Conservation (phyloP, 257 asterid genomes). For the Leonotis leonurus region DNA sequence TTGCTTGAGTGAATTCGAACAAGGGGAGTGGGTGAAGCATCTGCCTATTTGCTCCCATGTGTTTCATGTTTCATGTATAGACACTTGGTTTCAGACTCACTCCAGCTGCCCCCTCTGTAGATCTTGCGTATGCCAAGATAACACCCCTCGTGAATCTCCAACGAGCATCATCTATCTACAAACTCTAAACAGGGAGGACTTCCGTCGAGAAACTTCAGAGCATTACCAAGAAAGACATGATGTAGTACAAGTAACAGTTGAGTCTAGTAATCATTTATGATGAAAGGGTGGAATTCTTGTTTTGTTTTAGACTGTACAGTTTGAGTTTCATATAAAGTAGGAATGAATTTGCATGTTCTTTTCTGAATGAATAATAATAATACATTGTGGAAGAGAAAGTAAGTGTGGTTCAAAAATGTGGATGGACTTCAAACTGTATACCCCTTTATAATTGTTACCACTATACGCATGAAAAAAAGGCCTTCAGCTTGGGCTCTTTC, state of each 20-base stretch:
- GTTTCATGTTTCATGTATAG: slow-evolving; percentile 67
- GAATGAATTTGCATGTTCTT: too few species aligned
- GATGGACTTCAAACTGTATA: background rate
- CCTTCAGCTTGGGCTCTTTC: slow-evolving; percentile 4
- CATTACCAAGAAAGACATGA: too few species aligned
- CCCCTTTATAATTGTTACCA: background rate
- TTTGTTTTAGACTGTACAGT: background rate
- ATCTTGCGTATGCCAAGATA: slow-evolving; percentile 17
- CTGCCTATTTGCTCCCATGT: slow-evolving; percentile 58
- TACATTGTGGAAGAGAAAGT: background rate
- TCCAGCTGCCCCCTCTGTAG: slow-evolving; percentile 73
- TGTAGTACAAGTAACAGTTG: too few species aligned
- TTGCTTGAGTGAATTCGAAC: slow-evolving; percentile 68
- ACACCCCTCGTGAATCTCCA: slow-evolving; percentile 11
- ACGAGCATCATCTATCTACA: slow-evolving; percentile 24
- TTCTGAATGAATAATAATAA: too few species aligned
- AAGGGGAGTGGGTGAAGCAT: slow-evolving; percentile 57
- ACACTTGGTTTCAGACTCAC: slow-evolving; percentile 76
- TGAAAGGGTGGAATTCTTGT: background rate
- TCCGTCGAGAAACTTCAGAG: slow-evolving; percentile 23
- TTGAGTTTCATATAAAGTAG: too few species aligned
- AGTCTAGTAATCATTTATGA: too few species aligned
- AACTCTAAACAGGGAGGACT: slow-evolving; percentile 42
- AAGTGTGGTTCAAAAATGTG: background rate
- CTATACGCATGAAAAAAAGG: background rate